Conservation (phyloP, 495 filamentous ascomycete genomes). For the Astrothelium subdiscretum region DNA sequence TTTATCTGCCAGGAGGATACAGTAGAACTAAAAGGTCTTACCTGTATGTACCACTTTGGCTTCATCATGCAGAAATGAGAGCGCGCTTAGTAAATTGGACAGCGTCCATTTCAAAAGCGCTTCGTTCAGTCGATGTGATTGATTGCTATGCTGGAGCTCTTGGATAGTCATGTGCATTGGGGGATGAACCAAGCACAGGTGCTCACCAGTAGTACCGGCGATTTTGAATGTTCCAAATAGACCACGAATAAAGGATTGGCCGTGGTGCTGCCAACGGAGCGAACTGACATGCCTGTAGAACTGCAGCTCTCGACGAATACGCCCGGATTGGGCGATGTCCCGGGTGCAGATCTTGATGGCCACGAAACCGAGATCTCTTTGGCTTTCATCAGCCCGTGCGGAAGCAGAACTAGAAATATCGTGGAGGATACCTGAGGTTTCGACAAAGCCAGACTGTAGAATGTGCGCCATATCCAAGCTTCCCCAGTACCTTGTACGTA, state of each 20-base stretch:
- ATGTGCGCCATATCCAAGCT: conserved; percentile 41
- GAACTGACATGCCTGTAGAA: neutral
- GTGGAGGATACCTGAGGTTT: neutral
- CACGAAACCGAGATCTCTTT: neutral
- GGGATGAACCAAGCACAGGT: conserved; percentile 15
- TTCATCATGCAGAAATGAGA: conserved; percentile 15
- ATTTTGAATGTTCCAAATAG: neutral
- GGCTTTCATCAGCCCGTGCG: too few species aligned
- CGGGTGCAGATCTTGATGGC: conserved; percentile 1
- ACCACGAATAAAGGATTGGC: neutral
- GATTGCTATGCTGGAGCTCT: conserved; percentile 11
- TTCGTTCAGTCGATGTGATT: neutral
- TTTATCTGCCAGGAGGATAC: too few species aligned
- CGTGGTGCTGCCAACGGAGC: neutral
- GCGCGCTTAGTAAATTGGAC: conserved; percentile 1
- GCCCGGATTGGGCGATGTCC: neutral
- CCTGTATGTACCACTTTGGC: conserved; percentile 15
- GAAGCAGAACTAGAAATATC: conserved; percentile 3
- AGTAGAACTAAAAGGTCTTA: conserved; percentile 4
- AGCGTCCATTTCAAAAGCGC: neutral
- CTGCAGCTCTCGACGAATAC: neutral
- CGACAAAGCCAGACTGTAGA: conserved; percentile 37
- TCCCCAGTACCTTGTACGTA: conserved; percentile 39
- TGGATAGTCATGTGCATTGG: conserved; percentile 17
- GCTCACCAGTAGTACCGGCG: conserved; percentile 9